These are phyloP conservation scores for Pelargonium australe DNA, from an alignment of 441 rosid genomes.

Conservation along the genomic window DNA sequence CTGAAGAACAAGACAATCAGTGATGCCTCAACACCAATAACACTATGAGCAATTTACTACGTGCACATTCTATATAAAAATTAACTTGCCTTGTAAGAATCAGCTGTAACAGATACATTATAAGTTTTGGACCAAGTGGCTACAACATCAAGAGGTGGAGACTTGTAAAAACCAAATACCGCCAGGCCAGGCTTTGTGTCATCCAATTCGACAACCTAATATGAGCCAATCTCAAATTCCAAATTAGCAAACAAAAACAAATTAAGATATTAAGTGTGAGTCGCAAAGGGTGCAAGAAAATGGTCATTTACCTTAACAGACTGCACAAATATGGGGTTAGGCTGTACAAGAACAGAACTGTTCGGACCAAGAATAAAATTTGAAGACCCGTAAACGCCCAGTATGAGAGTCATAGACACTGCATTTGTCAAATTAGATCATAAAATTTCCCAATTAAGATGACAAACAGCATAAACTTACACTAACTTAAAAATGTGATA, in stretches of 20 bases:
- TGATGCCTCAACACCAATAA: background rate
- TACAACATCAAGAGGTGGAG: constrained; percentile 53
- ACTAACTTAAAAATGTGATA: background rate
- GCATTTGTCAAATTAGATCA: constrained; percentile 21
- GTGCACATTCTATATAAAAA: background rate
- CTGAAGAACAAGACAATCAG: constrained; percentile 26
- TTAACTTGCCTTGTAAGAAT: constrained; percentile 54
- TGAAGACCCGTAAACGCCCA: constrained; percentile 53
- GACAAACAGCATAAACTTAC: background rate
- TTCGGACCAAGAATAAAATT: constrained; percentile 52
- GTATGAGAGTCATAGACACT: constrained; percentile 66
- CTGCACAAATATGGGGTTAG: constrained; percentile 69
- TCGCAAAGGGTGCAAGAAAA: constrained; percentile 5
- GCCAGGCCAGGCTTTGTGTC: constrained; percentile 36
- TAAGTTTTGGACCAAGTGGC: constrained; percentile 42
- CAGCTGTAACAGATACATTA: constrained; percentile 33
- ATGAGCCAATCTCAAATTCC: constrained; percentile 11
- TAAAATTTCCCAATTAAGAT: constrained; percentile 2
- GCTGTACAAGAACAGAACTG: constrained; percentile 47
- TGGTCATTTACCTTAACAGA: constrained; percentile 49
- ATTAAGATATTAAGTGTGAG: too few relatives aligned
- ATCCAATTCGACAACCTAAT: constrained; percentile 53
- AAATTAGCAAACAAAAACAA: constrained; percentile 13
- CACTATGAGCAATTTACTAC: background rate
- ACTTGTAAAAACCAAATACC: constrained; percentile 47